Evolutionary conservation across 202 grass and related monocot genomes (phyloP).

Genomic region (Saccharum hybrid): DNA sequence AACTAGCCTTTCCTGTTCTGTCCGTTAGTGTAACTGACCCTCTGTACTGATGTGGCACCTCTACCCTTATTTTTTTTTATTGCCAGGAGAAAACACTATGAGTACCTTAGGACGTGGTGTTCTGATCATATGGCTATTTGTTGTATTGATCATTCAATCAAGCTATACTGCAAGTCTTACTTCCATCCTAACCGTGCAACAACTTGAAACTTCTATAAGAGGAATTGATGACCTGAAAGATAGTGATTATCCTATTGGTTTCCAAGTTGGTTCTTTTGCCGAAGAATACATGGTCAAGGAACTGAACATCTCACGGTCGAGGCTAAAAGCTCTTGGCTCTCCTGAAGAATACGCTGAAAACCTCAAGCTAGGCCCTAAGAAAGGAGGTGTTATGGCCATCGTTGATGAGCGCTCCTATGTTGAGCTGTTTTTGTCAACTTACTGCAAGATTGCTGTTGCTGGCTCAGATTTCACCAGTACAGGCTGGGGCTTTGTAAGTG

Average conservation of each 20-base stretch:
- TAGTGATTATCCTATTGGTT: conserved; percentile 76
- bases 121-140: conserved; percentile 93
- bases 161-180: conserved; percentile 98
- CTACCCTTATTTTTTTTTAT: conserved; percentile 10
- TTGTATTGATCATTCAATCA: conserved; percentile 94
- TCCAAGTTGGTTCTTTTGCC: conserved; percentile 84
- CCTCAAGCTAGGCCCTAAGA: conserved; percentile 70
- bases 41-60: conserved; percentile 17
- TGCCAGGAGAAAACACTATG: conserved; percentile 75
- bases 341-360: conserved; percentile 66
- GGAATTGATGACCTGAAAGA: conserved; percentile 76
- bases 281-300: conserved; percentile 88
- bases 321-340: conserved; percentile 70
- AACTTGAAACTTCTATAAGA: conserved; percentile 78
- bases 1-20: conserved; percentile 43
- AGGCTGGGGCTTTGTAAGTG: conserved; percentile 99
- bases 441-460: conserved; percentile 76
- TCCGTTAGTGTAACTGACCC: conserved; percentile 24
- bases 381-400: conserved; percentile 83
- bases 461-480: conserved; percentile 84
- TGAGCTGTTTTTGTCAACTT: conserved; percentile 65
- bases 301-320: conserved; percentile 66
- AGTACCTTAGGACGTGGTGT: conserved; percentile 79
- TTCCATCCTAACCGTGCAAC: conserved; percentile 92
- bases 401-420: conserved; percentile 90